These are phyloP conservation scores for Trypanosoma theileri DNA, from an alignment of 208 protist genomes.

Conservation along the genomic window DNA sequence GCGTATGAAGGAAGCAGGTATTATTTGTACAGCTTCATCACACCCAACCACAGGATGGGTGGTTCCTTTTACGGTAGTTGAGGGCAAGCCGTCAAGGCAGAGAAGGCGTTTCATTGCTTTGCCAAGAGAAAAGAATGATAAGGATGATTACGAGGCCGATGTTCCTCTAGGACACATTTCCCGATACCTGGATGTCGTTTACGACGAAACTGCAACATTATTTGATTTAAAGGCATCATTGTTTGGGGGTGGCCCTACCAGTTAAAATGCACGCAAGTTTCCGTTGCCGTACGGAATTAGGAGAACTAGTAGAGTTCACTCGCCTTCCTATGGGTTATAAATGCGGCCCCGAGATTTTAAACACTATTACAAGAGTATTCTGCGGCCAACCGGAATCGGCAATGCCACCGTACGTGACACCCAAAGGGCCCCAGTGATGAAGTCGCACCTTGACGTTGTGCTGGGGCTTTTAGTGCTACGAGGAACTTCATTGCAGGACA, in stretches of 20 bases:
- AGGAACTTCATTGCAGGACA: neutral
- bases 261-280: neutral
- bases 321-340: too few species aligned
- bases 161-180: slow-evolving; percentile 11
- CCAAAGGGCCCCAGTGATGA: neutral
- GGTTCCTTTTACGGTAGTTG: slow-evolving; percentile 4
- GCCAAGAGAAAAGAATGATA: neutral
- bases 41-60: neutral
- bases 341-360: too few species aligned
- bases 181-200: slow-evolving; percentile 1
- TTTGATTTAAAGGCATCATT: slow-evolving; percentile 17
- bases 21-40: neutral
- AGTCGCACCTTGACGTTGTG: neutral
- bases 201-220: slow-evolving; percentile 2
- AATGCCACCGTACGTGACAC: too few species aligned
- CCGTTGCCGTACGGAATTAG: too few species aligned
- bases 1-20: neutral
- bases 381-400: too few species aligned
- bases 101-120: slow-evolving; percentile 7
- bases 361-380: too few species aligned
- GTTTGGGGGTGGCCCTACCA: neutral
- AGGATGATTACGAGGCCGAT: slow-evolving; percentile 9
- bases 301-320: too few species aligned
- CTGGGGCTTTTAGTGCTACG: neutral
- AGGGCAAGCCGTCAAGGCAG: neutral